A percentile compares a stretch with the other conserved stretches of the same genome.
These are phyloP conservation scores for Eleusine indica DNA, from an alignment of 176 grass and related monocot species.

Conservation along the genomic window DNA sequence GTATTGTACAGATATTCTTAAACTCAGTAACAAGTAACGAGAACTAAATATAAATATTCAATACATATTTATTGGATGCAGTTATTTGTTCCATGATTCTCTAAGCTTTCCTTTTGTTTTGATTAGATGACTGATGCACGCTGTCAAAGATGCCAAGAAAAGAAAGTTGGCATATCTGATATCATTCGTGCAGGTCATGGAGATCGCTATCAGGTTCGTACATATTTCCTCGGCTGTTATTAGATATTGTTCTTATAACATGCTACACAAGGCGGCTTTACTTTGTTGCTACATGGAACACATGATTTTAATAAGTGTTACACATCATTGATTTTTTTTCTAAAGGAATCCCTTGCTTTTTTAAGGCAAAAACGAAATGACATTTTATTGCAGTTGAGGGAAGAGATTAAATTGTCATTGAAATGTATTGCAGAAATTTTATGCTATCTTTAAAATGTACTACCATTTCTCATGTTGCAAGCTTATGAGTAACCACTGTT, in stretches of 20 bases:
- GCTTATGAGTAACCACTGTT: not conserved
- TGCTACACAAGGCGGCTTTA: not conserved
- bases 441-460: not conserved
- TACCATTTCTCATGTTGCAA: not conserved
- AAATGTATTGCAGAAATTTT: not conserved
- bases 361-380: not conserved
- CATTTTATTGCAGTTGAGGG: constrained; percentile 28
- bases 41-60: constrained; percentile 18
- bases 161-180: constrained; percentile 76
- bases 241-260: constrained; percentile 3
- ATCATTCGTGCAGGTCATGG: constrained; percentile 88
- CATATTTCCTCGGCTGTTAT: constrained; percentile 1
- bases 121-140: constrained; percentile 89
- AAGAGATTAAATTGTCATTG: not conserved
- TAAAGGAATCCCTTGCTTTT: constrained; percentile 5
- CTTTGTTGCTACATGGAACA: constrained; percentile 12
- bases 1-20: constrained; percentile 44
- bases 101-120: constrained; percentile 38
- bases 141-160: constrained; percentile 78
- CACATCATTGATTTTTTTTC: not conserved
- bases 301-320: not conserved
- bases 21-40: constrained; percentile 16
- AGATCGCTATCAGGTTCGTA: constrained; percentile 87
- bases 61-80: constrained; percentile 2
- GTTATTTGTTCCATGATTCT: not conserved